A percentile compares a stretch with the other conserved stretches of the same genome.
Evolutionary conservation across 1,284 basidiomycete genomes (phyloP).

Genomic region (Leccinum idahoense): DNA sequence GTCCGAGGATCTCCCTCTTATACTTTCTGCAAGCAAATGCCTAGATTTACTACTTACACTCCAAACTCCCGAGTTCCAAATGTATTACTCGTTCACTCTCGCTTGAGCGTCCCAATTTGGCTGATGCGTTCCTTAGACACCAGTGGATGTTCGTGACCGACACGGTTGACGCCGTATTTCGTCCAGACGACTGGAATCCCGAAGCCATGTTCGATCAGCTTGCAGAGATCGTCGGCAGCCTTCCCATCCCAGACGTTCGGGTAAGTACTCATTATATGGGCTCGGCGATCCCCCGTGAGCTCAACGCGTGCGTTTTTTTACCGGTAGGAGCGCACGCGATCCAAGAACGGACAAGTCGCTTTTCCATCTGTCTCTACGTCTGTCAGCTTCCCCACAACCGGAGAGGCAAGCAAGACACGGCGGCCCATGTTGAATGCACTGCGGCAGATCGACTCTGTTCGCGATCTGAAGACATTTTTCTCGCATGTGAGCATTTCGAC

Average conservation of each 20-base stretch:
- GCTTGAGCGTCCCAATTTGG: neutral
- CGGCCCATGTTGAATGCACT: slow-evolving; percentile 67
- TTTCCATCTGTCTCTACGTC: slow-evolving; percentile 23
- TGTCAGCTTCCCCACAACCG: slow-evolving; percentile 20
- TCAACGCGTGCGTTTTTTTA: neutral
- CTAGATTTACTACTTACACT: slow-evolving; percentile 87
- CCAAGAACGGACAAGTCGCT: slow-evolving; percentile 17
- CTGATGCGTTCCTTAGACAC: slow-evolving; percentile 52
- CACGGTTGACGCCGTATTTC: slow-evolving; percentile 92
- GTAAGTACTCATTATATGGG: slow-evolving; percentile 25
- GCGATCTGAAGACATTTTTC: slow-evolving; percentile 83
- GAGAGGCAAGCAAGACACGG: slow-evolving; percentile 46
- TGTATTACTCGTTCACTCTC: slow-evolving; percentile 47
- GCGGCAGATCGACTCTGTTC: slow-evolving; percentile 74
- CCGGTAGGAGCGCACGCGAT: slow-evolving; percentile 25
- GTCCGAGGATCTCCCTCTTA: slow-evolving; percentile 76
- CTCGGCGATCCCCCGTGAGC: neutral
- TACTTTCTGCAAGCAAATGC: slow-evolving; percentile 90
- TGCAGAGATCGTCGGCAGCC: slow-evolving; percentile 71
- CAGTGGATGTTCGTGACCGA: slow-evolving; percentile 99
- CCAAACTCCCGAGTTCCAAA: slow-evolving; percentile 97
- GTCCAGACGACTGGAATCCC: slow-evolving; percentile 77
- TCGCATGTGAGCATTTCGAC: slow-evolving; percentile 81
- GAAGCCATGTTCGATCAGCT: slow-evolving; percentile 89
- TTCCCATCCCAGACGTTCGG: slow-evolving; percentile 43